Percentiles rank a stretch among this genome's conserved stretches.
These are phyloP conservation scores for Gypsophila paniculata DNA, from an alignment of 179 eudicot species.

Conservation along the genomic window DNA sequence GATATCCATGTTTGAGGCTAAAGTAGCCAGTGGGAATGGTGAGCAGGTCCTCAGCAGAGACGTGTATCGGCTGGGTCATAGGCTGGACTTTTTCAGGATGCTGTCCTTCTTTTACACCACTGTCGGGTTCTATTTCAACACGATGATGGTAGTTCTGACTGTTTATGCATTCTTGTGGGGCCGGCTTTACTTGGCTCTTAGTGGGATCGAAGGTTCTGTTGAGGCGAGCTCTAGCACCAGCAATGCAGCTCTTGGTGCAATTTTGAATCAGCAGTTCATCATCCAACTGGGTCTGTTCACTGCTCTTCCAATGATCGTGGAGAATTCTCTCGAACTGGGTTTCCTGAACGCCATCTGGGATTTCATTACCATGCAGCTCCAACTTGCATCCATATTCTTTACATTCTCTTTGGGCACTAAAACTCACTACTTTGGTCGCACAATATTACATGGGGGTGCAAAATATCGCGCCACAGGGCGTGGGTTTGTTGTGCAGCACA, in stretches of 20 bases:
- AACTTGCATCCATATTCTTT: conserved; percentile 73
- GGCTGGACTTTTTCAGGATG: conserved; percentile 89
- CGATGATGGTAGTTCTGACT: conserved; percentile 75
- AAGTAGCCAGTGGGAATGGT: conserved; percentile 91
- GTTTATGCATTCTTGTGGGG: conserved; percentile 89
- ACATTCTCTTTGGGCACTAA: conserved; percentile 90
- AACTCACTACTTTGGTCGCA: conserved; percentile 84
- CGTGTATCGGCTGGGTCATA: conserved; percentile 81
- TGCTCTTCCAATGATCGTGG: conserved; percentile 84
- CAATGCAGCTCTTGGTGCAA: conserved; percentile 65
- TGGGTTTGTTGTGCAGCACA: conserved; percentile 93
- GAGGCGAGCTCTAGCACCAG: conserved; percentile 33
- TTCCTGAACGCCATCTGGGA: conserved; percentile 85
- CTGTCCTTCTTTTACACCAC: conserved; percentile 84
- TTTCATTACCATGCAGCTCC: conserved; percentile 83
- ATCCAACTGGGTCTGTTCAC: conserved; percentile 82
- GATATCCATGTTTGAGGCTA: conserved; percentile 93
- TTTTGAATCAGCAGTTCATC: conserved; percentile 84
- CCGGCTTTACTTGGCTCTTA: conserved; percentile 67
- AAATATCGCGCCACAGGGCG: conserved; percentile 92
- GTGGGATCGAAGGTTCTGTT: conserved; percentile 66
- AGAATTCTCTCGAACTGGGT: conserved; percentile 77
- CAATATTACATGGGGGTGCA: conserved; percentile 91
- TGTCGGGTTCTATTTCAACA: conserved; percentile 79
- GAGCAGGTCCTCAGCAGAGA: conserved; percentile 91